Percentiles rank a stretch among this genome's conserved stretches.
Evolutionary conservation across 1,284 basidiomycete species (phyloP).

Genomic region (Fistulina hepatica): DNA sequence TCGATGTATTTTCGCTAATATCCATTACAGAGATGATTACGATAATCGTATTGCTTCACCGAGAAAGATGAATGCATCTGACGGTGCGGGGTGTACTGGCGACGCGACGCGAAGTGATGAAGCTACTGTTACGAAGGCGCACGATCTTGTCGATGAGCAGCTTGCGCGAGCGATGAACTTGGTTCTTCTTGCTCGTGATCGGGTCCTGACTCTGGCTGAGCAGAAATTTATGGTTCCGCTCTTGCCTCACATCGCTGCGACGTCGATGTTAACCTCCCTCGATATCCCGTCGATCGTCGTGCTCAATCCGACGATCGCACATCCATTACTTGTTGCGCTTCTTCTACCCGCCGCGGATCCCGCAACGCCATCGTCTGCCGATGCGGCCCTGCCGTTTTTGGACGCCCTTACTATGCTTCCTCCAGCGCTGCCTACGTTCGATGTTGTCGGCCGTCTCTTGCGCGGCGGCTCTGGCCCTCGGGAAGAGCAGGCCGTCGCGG

Average conservation of each 20-base stretch:
- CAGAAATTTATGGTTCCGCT: conserved; percentile 35
- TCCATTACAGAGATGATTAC: conserved; percentile 25
- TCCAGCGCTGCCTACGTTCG: conserved; percentile 60
- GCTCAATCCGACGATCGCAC: conserved; percentile 57
- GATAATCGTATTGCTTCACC: conserved; percentile 18
- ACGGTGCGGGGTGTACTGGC: too few species aligned
- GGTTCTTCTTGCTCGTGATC: conserved; percentile 52
- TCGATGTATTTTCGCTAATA: too few species aligned
- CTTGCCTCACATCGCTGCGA: conserved; percentile 27
- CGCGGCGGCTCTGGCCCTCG: too few species aligned
- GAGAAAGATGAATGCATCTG: conserved; percentile 2
- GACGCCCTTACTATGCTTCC: conserved; percentile 44
- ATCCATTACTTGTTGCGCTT: conserved; percentile 48
- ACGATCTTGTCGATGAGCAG: conserved; percentile 24
- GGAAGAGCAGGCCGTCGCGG: conserved; percentile 40
- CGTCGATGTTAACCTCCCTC: conserved; percentile 51
- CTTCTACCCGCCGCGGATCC: conserved; percentile 28
- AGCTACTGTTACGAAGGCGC: conserved; percentile 9
- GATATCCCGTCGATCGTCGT: conserved; percentile 55
- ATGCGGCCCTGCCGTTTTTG: conserved; percentile 20
- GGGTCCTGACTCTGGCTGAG: conserved; percentile 60
- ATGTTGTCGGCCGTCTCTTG: conserved; percentile 55
- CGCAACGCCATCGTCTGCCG: conserved; percentile 3
- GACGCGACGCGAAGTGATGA: not conserved
- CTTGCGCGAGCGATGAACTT: conserved; percentile 49